Base-by-base conservation (phyloP, 768 basidiomycete species). In the Coprinellus aureogranulatus region DNA sequence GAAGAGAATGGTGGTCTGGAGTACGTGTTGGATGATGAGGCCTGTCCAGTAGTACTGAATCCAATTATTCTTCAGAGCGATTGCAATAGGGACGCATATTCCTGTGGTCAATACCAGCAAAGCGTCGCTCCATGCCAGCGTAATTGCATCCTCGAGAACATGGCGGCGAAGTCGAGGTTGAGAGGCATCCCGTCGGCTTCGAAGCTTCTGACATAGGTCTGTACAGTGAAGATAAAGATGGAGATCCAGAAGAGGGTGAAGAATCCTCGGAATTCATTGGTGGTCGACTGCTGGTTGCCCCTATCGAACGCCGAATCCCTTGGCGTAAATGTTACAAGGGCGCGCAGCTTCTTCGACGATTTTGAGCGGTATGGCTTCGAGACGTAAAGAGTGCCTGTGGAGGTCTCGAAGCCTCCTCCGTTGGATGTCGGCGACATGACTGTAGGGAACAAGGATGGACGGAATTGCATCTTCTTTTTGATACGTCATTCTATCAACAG, bases 191-290 rank as follows among this genome's bases (percentile, higher is more conserved):
- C 94, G 49, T 77, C 86, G n/a, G 80, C 77, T 67, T 94, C 88
- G 61, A 89, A 85, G 68, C 87, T 86, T 51, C 79, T 81, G 53
- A 92, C 76, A 71, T 91, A 92, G 3, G 90, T 90, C 62, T 87
- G 81, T 40, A 94, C 68, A 11, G 87, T 83, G 67, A 93, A 86
- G 50, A 96, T 81, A 64, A 91, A 94, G 62, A 95, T 83, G 22
- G 88, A 88, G 55, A 91, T 85, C 87, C 97, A 98, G 75, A 98
- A 98, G 50, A 98, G 81, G 3, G 90, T 85, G 72, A 94, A 98
- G 77, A 98, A 98, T 1, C 96, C 96, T 60, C 94, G 83, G 70
- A 97, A 97, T 70, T 94, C 89, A 71, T 98, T 96, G 10, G 81
- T 71, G 28, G 84, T 83, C 22, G 88, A 88, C 11, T 73, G 70